Evolutionary conservation across 306 rosid genomes (phyloP).

Genomic region (Castanospermum australe): DNA sequence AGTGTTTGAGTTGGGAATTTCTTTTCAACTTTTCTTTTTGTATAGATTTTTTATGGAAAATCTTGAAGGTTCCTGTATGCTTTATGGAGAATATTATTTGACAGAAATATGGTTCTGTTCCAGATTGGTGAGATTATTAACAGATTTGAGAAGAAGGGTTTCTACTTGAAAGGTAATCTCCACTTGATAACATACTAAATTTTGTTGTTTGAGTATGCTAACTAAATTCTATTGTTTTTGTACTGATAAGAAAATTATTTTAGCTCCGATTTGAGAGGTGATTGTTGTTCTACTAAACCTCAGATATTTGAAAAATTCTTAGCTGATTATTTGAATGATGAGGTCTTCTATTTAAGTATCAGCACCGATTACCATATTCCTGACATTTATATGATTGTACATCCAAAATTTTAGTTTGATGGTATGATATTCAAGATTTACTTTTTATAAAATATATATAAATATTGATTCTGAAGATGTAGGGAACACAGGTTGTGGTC

Average conservation of each 20-base stretch:
- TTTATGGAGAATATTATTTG: not conserved
- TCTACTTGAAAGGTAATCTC: constrained; percentile 67
- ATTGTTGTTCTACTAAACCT: not conserved
- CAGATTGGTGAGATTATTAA: constrained; percentile 87
- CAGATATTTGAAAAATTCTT: not conserved
- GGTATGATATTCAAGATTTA: not conserved
- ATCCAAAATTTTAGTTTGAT: not conserved
- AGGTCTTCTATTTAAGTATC: not conserved
- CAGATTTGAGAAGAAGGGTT: constrained; percentile 98
- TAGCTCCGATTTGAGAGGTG: not conserved
- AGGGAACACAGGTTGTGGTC: not conserved
- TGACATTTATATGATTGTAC: not conserved
- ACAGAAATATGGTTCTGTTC: not conserved
- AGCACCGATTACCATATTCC: not conserved
- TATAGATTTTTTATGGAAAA: not conserved
- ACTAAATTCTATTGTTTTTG: not conserved
- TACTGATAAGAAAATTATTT: not conserved
- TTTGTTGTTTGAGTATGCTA: not conserved
- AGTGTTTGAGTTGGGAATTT: not conserved
- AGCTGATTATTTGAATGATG: not conserved
- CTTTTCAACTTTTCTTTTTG: not conserved
- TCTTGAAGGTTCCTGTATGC: not conserved
- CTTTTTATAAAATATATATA: not conserved
- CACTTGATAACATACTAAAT: not conserved
- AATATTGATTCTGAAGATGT: not conserved